Percentiles rank a stretch among this genome's conserved stretches.
Evolutionary conservation across 176 grass and related monocot genomes (phyloP).

Genomic region (Carex pumila): DNA sequence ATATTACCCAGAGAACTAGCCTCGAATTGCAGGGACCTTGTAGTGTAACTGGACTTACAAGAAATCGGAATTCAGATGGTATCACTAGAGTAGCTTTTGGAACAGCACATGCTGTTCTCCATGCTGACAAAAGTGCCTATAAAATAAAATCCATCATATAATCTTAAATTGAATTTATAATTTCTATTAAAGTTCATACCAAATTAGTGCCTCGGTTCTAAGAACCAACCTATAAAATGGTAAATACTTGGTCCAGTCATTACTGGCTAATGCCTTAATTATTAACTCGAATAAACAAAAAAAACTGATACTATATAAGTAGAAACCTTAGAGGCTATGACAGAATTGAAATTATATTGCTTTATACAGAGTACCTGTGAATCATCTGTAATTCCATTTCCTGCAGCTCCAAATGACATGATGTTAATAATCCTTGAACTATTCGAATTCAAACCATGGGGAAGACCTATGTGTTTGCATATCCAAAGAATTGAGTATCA

Average conservation of each 20-base stretch:
- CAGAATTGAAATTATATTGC: constrained; percentile 6
- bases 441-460: constrained; percentile 24
- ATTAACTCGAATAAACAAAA: neutral
- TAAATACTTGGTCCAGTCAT: neutral
- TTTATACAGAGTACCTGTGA: constrained; percentile 32
- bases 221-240: neutral
- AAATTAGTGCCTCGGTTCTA: neutral
- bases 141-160: neutral
- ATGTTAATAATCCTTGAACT: constrained; percentile 36
- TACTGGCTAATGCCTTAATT: neutral
- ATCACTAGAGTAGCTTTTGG: constrained; percentile 34
- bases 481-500: neutral
- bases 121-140: constrained; percentile 58
- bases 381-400: constrained; percentile 50
- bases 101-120: constrained; percentile 47
- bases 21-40: constrained; percentile 56
- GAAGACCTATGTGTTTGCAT: neutral
- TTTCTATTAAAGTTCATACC: neutral
- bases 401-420: constrained; percentile 51
- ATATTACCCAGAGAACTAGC: constrained; percentile 49
- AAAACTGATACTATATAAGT: neutral
- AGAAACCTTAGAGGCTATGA: neutral
- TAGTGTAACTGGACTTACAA: constrained; percentile 41
- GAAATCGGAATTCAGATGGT: constrained; percentile 41
- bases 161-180: neutral